Evolutionary conservation across 2,329 filamentous ascomycete genomes (phyloP), one percentile per base, ranked within the genome.

Genomic region (Diaporthe nobilis): DNA sequence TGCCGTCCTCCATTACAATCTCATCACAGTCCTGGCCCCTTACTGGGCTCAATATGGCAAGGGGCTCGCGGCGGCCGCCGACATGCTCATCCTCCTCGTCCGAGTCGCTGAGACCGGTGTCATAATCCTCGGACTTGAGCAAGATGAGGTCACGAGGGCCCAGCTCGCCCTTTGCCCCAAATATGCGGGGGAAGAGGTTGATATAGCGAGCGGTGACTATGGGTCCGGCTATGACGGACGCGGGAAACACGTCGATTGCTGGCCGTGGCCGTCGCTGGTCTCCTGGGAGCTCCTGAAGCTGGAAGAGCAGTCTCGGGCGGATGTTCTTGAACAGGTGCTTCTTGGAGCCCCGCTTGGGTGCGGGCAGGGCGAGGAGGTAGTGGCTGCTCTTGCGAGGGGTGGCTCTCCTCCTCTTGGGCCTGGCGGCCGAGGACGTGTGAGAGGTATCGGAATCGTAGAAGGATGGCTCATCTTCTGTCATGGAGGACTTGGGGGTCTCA

Each of bases 211-310:
- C 89, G 31, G 92, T 88, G 75, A 91, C 91, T 78, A 88, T 87
- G 71, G 88, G 85, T 76, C 89, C 84, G 61, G 88, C 85, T 55
- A 93, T 85, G 20, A 90, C 86, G n/a, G 90, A 90, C 2, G 92
- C 91, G 0, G 94, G 93, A 57, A 95, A 89, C n/a, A 95, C 90
- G 79, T 96, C 94, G 78, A 94, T 91, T 5, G 91, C 89, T 0
- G 94, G 94, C 71, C 88, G 88, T 0, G 93, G 92, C 34, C 94
- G 90, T 22, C 86, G 87, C 42, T 75, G 73, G 77, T 91, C 88
- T 55, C 87, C 84, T 2, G 89, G 87, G n/a, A 95, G 82, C 75
- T 90, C 88, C 80, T 95, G 94, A 22, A 96, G 85, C 82, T 96
- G 94, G 8, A 96, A 87, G 8, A 95, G 85, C 25, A 95, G 85